Conservation (phyloP, 352 stramenopile genomes). For the Peronosclerospora sorghi region DNA sequence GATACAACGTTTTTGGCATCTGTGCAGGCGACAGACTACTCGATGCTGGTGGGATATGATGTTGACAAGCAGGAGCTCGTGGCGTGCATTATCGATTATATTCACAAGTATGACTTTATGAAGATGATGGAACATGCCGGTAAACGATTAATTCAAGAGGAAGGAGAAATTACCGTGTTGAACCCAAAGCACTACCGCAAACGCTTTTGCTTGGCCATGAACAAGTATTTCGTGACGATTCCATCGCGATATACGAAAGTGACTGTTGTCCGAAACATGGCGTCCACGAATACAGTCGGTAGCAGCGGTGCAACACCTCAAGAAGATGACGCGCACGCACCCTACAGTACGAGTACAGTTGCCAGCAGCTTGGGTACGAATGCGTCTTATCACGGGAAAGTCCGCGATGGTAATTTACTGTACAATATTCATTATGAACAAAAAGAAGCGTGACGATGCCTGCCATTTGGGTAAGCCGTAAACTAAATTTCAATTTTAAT, state of each 20-base stretch:
- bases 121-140: conserved; percentile 85
- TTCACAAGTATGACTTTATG: conserved; percentile 87
- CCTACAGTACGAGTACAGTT: conserved; percentile 20
- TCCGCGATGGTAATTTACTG: no score
- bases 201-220: conserved; percentile 79
- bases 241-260: conserved; percentile 81
- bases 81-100: conserved; percentile 84
- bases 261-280: conserved; percentile 44
- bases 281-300: conserved; percentile 14
- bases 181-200: conserved; percentile 83
- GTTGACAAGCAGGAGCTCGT: conserved; percentile 80
- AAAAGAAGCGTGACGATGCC: conserved; percentile 1
- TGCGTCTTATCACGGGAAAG: no score
- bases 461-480: no score
- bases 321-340: conserved; percentile 20
- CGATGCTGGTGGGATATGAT: conserved; percentile 82
- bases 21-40: conserved; percentile 82
- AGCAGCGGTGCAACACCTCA: conserved; percentile 14
- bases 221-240: conserved; percentile 84
- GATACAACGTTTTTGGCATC: conserved; percentile 78
- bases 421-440: conserved; percentile 1
- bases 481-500: no score
- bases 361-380: conserved; percentile 1
- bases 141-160: conserved; percentile 82
- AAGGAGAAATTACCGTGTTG: conserved; percentile 81